Base-by-base conservation (phyloP, 768 basidiomycete species). In the Hirschioporus abietinus region DNA sequence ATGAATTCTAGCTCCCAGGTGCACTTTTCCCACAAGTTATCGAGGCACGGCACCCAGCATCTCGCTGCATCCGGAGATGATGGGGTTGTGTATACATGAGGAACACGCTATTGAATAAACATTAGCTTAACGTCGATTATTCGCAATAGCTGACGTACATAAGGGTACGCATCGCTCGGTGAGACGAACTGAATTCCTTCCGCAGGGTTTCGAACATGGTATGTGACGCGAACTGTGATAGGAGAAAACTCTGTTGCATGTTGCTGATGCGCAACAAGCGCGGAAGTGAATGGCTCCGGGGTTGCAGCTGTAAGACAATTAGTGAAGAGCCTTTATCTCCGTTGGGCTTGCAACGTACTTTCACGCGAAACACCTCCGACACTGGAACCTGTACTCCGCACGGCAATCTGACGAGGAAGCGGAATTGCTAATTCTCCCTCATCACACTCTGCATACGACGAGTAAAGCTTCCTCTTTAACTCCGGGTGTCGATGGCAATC, bases 1-100 rank as follows among this genome's bases (percentile, higher is more conserved):
- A 97, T 87, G 75, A 97, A 93, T 76, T 98, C 94, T 66, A 99
- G 91, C 73, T 99, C 97, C 97, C 97, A 99, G 7, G 96, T 96
- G 71, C 93, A 97, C 72, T 93, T 90, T 77, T 97, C 96, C 93
- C 95, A 96, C 24, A 95, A 77, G 71, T 87, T 92, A 76, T 99
- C 97, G 23, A 98, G 77, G 72, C 97, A 99, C 17, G 97, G 97
- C n/a, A 98, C 89, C 97, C 97, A 99, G 72, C 93, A 95, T 72
- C 97, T 83, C n/a, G 96, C 95, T 20, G 93, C 84, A 73, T 96
- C 93, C 7, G 95, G 89, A 8, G 89, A 90, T 0, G 92, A 91
- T 0, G 95, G 89, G 4, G 89, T 90, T 2, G 95, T 94, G 73
- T 91, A 99, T 60, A 91, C 90, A 78, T 99, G 97, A 62, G 96